Base-by-base conservation (phyloP, 305 asterid species). In the Fraxinus platypoda region DNA sequence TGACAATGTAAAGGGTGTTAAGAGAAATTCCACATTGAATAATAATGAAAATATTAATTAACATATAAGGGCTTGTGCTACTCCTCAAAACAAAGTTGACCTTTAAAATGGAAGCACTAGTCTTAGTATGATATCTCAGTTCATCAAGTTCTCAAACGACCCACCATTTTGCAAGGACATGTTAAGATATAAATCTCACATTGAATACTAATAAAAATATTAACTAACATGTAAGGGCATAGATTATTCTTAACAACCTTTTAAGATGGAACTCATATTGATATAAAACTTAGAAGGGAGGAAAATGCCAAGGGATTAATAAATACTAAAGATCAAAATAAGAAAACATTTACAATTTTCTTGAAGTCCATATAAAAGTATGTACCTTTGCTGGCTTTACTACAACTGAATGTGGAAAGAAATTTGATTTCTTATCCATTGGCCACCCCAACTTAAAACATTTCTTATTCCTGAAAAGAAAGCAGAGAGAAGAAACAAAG, bases 361-460 rank as follows among this genome's bases (percentile, higher is more conserved):
- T 74, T 30, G 28, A 46, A 25, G 38, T 78, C 70, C 54, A 41
- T 41, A 76, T 30, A 75, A 81, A 81, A 54, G 82, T 49, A 37
- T 76, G 78, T 87, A 90, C 98, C 92, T 82, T 83, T 74, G 38
- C 83, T 87, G 89, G 88, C 85, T 81, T 87, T 82, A 74, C 80
- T 77, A 83, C 89, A 77, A 89, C 92, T 25, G 98, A 85, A 82
- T 93, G 97, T 81, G 92, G 92, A 76, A 97, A 97, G 91, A 97
- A 97, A 80, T 94, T 94, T 25, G 97, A 90, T 71, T 87, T 88
- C 17, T 9, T 52, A 84, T 95, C 94, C 97, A 93, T 87, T 77
- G 98, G 99, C 99, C 99, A 97, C 15, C 92, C 94, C 90, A 97
- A 82, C 90, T 92, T 93, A 80, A 91, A 88, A 87, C 98, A 93